Percentiles rank a stretch among this genome's conserved stretches.
Evolutionary conservation across 768 basidiomycete genomes (phyloP).

Genomic region (Lenzites betulinus): DNA sequence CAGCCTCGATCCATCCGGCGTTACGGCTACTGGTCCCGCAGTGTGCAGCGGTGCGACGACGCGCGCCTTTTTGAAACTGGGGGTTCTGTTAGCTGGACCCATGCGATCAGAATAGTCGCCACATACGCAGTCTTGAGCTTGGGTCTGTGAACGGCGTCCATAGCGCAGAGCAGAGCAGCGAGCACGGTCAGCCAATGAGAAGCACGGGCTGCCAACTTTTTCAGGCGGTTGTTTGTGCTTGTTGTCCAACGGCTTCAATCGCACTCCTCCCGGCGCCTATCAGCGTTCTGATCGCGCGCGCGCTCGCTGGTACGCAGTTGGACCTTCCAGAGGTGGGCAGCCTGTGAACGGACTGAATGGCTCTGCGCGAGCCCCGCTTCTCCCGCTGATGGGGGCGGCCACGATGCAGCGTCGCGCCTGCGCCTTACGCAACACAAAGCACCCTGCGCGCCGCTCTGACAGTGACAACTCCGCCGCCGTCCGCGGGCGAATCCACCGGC

Average conservation of each 20-base stretch:
- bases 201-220: slow-evolving; percentile 16
- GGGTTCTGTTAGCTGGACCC: not conserved
- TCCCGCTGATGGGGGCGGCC: slow-evolving; percentile 13
- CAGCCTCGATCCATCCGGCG: slow-evolving; percentile 75
- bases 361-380: slow-evolving; percentile 3
- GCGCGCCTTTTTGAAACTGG: slow-evolving; percentile 77
- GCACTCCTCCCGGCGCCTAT: slow-evolving; percentile 22
- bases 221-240: slow-evolving; percentile 24
- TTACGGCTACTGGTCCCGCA: slow-evolving; percentile 80
- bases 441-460: not conserved
- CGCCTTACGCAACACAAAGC: slow-evolving; percentile 4
- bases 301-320: not conserved
- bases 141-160: slow-evolving; percentile 22
- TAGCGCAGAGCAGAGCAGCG: slow-evolving; percentile 21
- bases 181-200: slow-evolving; percentile 11
- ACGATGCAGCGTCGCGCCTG: not conserved
- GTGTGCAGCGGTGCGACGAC: slow-evolving; percentile 85
- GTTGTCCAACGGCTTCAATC: slow-evolving; percentile 24
- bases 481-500: slow-evolving; percentile 7
- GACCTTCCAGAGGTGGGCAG: not conserved
- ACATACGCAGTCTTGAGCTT: slow-evolving; percentile 68
- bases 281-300: slow-evolving; percentile 16
- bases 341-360: slow-evolving; percentile 14
- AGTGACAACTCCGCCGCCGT: slow-evolving; percentile 14
- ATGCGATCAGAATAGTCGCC: not conserved